These are phyloP conservation scores for Alternaria gaisen DNA, from an alignment of 2,329 filamentous ascomycete species.

Conservation along the genomic window DNA sequence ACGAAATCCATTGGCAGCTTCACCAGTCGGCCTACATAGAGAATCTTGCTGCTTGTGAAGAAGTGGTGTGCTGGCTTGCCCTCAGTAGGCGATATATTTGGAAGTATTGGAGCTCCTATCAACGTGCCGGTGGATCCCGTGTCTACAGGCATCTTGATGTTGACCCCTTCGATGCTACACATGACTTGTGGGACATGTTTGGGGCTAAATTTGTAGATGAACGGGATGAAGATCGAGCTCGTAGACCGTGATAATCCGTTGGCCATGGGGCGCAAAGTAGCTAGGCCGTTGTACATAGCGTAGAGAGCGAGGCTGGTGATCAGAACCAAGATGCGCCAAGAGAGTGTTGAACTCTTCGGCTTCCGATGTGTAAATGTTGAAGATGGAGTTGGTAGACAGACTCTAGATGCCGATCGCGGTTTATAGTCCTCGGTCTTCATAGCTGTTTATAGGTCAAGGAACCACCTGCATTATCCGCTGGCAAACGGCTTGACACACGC, in stretches of 20 bases:
- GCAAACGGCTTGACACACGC: conserved; percentile 15
- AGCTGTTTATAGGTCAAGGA: conserved; percentile 26
- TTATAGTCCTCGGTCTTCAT: conserved; percentile 33
- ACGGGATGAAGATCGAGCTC: conserved; percentile 46
- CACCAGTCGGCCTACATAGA: conserved; percentile 46
- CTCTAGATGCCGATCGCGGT: conserved; percentile 10
- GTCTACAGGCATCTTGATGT: conserved; percentile 46
- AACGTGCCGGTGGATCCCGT: conserved; percentile 48
- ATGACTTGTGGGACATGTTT: conserved; percentile 38
- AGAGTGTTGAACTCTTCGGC: conserved; percentile 35
- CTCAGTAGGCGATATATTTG: conserved; percentile 30
- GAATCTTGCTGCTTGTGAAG: conserved; percentile 46
- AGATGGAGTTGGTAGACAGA: conserved; percentile 12
- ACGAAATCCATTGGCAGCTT: conserved; percentile 40
- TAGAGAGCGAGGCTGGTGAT: conserved; percentile 18
- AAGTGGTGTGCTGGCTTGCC: conserved; percentile 44
- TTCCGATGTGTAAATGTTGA: conserved; percentile 23
- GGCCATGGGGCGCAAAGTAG: conserved; percentile 21
- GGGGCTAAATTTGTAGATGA: conserved; percentile 38
- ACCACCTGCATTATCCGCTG: conserved; percentile 19
- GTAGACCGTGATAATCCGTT: conserved; percentile 26
- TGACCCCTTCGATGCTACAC: conserved; percentile 38
- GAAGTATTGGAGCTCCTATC: conserved; percentile 45
- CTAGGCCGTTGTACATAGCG: conserved; percentile 6
- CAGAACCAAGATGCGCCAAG: conserved; percentile 18